Evolutionary conservation across 2,329 filamentous ascomycete genomes (phyloP), one percentile per base, ranked within the genome.

Genomic region (Corniculantispora saksenae): DNA sequence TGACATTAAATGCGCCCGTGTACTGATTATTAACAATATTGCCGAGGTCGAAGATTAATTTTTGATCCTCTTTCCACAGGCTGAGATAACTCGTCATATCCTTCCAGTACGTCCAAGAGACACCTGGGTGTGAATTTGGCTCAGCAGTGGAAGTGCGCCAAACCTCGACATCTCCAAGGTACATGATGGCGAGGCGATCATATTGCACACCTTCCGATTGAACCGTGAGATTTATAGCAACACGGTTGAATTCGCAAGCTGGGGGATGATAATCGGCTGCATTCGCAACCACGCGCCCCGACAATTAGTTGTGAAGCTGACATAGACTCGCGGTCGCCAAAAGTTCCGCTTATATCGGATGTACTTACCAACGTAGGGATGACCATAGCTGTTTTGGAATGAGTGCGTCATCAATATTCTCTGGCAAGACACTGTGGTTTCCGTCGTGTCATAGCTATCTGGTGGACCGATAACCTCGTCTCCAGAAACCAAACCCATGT

Each of bases 61-160:
- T 93, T 73, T 94, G 91, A 1, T 85, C 83, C 56, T 82, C 70
- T 67, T 84, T 87, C 86, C 92, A 93, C 15, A 95, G 79, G 4
- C 85, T 81, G 19, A 89, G 78, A 73, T 89, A 94, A 61, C 85
- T 82, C 1, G 89, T 91, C 86, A 93, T 88, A 73, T 96, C 91
- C 76, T 94, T 95, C 63, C 89, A 80, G 72, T 92, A 93, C 1
- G 85, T 88, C 90, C 91, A 94, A 53, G 84, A 79, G 67, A 95
- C 93, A 8, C 91, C 92, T 25, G 83, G 83, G 5, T 79, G 70
- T 4, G 71, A 69, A 0, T 87, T 92, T 1, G 92, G 91, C 77
- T 96, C 91, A 4, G 92, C 91, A 1, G 92, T 96, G 6, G 91
- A 93, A 2, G 91, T 94, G 27, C 92, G 83, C 82, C 91, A 95